Evolutionary conservation across 306 rosid species (phyloP), one percentile per base, ranked within the genome.

Genomic region (Gleditsia sinensis): DNA sequence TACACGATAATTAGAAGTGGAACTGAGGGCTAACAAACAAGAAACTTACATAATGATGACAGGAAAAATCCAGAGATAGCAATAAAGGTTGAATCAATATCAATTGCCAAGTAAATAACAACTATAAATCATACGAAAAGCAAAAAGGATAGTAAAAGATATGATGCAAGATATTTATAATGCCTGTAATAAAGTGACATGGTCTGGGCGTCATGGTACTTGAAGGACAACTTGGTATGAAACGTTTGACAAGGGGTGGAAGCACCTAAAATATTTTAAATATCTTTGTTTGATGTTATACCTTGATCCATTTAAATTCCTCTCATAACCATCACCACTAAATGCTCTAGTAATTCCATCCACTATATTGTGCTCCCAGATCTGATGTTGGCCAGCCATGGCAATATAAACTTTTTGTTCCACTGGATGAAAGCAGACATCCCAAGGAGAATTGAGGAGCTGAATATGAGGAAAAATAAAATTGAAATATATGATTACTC

Each of bases 361-460:
- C 30, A 66, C 79, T 80, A 80, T 81, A 75, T 72, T 78, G 83
- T 89, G 94, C 79, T 85, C 96, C 98, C 98, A 94, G 42, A 94
- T 87, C 85, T 94, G 98, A 82, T 94, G 98, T 68, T 88, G 94
- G 75, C 98, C 97, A 25, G 98, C 98, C 93, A 94, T 89, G 71
- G 98, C 98, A 56, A 94, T 86, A 76, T 94, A 94, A 74, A 94
- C 80, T 72, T 76, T 90, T 80, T 91, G 93, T 78, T 84, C 84
- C n/a, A 80, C 62, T 23, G 96, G 93, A 80, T 94, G 94, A 87
- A 82, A 94, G 96, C 96, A 94, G 67, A 87, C 88, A 88, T 94
- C 98, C 97, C 98, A 94, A 32, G 98, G 98, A 69, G 98, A 94
- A 88, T 94, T 94, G 76, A 94, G 97, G 74, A 88, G 90, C 98